Base-by-base conservation (phyloP, 2,329 filamentous ascomycete species). In the Aulographum hederae region DNA sequence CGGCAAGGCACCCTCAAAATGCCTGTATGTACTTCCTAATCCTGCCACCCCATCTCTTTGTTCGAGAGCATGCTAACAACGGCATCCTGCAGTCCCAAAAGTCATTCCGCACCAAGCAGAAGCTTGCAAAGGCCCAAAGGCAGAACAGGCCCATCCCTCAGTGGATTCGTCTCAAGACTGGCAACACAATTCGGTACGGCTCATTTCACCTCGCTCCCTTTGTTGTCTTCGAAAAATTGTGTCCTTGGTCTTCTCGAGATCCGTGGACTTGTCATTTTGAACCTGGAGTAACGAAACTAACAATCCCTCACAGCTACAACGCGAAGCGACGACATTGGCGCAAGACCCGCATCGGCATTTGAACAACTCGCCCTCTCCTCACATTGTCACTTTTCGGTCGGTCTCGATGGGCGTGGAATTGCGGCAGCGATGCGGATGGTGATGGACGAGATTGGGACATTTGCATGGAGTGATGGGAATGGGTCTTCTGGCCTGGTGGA, bases 101-200 rank as follows among this genome's bases (percentile, higher is more conserved):
- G 78, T 81, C 85, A 61, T 98, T 98, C 84, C 80, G 85, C 63
- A 94, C 85, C 67, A 98, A 98, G 85, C 79, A 91, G 67, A 98
- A 98, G 89, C 84, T 98, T 70, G 89, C 89, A 60, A 94, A 86
- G 74, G 89, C 89, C 61, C 86, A 95, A 74, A 95, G 93, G 77
- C 86, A 95, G 73, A 98, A 98, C 78, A 79, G 89, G 62, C 89
- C 89, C 52, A 94, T 98, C 61, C 89, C 89, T 47, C 89, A 98
- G 73, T 98, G 89, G 89, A 95, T 98, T 62, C 79, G 89, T 61
- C 76, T 98, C 57, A 78, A 86, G 63, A 95, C 89, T 54, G 78
- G 76, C 65, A 98, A 98, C 77, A 94, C 85, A 67, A 94, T 98
- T 70, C 80, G 86, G 89, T 98, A 82, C 67, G 77, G 65, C 8